Conservation (phyloP, 192 early-diverging fungal species). For the Coemansia sp. region DNA sequence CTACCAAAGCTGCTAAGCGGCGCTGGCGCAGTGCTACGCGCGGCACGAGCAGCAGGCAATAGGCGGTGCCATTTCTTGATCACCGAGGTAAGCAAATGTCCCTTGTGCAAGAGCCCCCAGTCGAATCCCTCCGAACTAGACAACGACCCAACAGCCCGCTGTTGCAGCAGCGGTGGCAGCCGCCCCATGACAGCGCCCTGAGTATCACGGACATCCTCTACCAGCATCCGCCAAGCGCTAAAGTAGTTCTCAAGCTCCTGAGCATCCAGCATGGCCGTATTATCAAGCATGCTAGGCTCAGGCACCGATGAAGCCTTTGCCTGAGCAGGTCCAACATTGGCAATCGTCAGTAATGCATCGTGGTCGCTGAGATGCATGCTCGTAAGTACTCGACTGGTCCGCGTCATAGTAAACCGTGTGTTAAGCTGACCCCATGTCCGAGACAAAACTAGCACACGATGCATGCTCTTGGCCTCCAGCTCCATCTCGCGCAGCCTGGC, state of each 20-base stretch:
- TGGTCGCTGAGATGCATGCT: slow-evolving; percentile 6
- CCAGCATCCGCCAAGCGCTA: slow-evolving; percentile 26
- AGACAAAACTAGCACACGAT: not conserved
- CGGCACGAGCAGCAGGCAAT: not conserved
- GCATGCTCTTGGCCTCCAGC: not conserved
- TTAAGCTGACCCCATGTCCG: slow-evolving; percentile 16
- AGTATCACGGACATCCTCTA: slow-evolving; percentile 5
- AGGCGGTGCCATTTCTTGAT: slow-evolving; percentile 8
- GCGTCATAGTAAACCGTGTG: not conserved
- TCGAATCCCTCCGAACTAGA: slow-evolving; percentile 16
- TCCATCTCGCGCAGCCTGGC: slow-evolving; percentile 1
- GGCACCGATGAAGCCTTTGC: not conserved
- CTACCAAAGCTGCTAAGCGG: not conserved
- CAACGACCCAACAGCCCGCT: not conserved
- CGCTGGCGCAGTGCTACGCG: not conserved
- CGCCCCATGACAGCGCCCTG: not conserved
- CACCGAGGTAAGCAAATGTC: slow-evolving; percentile 6
- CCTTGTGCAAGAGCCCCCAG: slow-evolving; percentile 25
- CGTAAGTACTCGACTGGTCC: not conserved
- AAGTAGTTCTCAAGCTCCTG: slow-evolving; percentile 22
- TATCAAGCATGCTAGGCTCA: not conserved
- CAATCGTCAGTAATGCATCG: not conserved
- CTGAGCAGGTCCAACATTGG: not conserved
- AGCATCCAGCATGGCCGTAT: not conserved
- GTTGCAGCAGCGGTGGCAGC: slow-evolving; percentile 11